Percentiles rank a stretch among this genome's conserved stretches.
phyloP scores from a whole-genome alignment of 2,329 filamentous ascomycete species.

The Didymella pomorum region DNA sequence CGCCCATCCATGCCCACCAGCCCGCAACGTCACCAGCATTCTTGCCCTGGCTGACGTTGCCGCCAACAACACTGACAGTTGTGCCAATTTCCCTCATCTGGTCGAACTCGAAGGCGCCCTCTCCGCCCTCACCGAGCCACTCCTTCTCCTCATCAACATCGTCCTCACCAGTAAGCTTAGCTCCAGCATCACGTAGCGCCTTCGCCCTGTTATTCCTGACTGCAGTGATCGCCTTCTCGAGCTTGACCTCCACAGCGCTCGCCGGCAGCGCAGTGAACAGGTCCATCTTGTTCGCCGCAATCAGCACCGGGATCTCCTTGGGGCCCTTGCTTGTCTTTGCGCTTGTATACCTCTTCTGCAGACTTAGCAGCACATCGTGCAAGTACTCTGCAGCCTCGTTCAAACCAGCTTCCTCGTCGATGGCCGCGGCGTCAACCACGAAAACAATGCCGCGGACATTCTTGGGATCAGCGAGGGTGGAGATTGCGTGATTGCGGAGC shows the following conservation, averaged over 20 bases:
- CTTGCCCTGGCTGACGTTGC: constrained; percentile 67
- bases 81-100: constrained; percentile 86
- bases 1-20: constrained; percentile 92
- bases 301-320: constrained; percentile 73
- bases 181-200: constrained; percentile 81
- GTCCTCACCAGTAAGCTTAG: constrained; percentile 64
- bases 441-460: constrained; percentile 79
- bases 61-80: constrained; percentile 77
- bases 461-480: constrained; percentile 56
- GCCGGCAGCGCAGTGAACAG: constrained; percentile 91
- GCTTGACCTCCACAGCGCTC: constrained; percentile 72
- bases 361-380: constrained; percentile 82
- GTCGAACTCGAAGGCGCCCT: constrained; percentile 78
- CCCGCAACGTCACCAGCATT: constrained; percentile 75
- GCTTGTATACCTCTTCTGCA: constrained; percentile 76
- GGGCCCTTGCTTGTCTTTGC: constrained; percentile 65
- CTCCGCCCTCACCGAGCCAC: constrained; percentile 83
- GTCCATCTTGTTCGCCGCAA: constrained; percentile 95
- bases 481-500: constrained; percentile 75
- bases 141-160: constrained; percentile 72
- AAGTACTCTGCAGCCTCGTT: constrained; percentile 82
- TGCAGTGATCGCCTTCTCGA: constrained; percentile 83
- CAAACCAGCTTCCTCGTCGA: constrained; percentile 59
- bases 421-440: constrained; percentile 79
- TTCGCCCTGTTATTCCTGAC: constrained; percentile 78